phyloP scores from a whole-genome alignment of 768 basidiomycete species.

The Lentinula sp. region DNA sequence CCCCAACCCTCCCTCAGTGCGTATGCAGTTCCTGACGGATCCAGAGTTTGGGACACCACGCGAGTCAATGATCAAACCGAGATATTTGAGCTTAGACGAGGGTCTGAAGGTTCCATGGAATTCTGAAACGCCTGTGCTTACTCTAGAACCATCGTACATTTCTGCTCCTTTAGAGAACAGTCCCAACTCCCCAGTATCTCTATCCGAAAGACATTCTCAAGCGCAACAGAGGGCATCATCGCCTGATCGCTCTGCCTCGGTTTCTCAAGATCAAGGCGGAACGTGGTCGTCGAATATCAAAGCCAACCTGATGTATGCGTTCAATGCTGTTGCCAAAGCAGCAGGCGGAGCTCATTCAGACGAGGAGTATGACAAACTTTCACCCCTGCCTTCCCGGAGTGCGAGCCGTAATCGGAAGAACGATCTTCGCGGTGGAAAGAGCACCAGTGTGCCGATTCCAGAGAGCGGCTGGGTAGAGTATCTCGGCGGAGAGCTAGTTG shows the following conservation, averaged over 20 bases:
- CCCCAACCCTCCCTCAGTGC: background rate
- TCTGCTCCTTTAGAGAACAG: background rate
- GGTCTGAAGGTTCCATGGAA: slow-evolving; percentile 2
- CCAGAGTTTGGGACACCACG: slow-evolving; percentile 6
- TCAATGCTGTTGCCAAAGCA: slow-evolving; percentile 36
- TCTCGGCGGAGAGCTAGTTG: slow-evolving; percentile 4
- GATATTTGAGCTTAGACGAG: background rate
- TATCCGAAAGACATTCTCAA: background rate
- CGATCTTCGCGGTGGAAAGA: background rate
- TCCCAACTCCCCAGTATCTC: background rate
- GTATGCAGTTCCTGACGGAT: slow-evolving; percentile 2
- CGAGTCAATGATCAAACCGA: slow-evolving; percentile 1
- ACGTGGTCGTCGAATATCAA: slow-evolving; percentile 37
- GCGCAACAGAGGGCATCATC: background rate
- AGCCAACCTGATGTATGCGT: slow-evolving; percentile 39
- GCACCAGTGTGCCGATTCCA: background rate
- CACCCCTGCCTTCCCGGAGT: background rate
- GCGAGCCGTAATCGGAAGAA: background rate
- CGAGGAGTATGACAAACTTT: background rate
- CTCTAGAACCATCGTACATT: background rate
- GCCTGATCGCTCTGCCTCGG: background rate
- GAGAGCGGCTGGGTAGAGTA: slow-evolving; percentile 4
- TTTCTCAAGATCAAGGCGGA: slow-evolving; percentile 10
- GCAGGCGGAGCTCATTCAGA: background rate
- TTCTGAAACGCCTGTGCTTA: background rate